phyloP scores from a whole-genome alignment of 1,284 basidiomycete species.

The Ceratobasidium sp. region DNA sequence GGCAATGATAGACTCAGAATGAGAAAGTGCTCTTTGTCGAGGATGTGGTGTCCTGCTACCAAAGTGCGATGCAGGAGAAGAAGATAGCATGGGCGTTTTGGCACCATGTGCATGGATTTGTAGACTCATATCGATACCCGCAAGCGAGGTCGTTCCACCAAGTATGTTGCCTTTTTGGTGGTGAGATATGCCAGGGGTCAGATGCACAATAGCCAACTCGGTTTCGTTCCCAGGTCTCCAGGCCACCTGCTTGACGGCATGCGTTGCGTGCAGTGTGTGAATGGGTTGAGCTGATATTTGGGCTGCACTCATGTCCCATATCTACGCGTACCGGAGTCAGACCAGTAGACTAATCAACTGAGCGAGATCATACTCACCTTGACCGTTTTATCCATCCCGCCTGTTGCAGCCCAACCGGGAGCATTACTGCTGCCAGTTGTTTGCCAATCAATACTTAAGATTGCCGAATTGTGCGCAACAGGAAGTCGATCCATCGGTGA shows the following conservation, averaged over 20 bases:
- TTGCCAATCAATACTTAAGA: slow-evolving; percentile 80
- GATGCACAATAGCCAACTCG: slow-evolving; percentile 63
- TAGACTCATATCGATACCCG: slow-evolving; percentile 31
- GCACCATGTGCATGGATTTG: slow-evolving; percentile 32
- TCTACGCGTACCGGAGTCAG: slow-evolving; percentile 52
- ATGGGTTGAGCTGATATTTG: slow-evolving; percentile 67
- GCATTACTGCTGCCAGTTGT: slow-evolving; percentile 49
- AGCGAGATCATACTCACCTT: slow-evolving; percentile 60
- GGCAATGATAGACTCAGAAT: slow-evolving; percentile 25
- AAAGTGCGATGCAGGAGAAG: slow-evolving; percentile 31
- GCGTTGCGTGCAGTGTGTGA: slow-evolving; percentile 77
- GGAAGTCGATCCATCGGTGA: slow-evolving; percentile 68
- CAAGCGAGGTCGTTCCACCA: slow-evolving; percentile 23
- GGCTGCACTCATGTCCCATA: slow-evolving; percentile 75
- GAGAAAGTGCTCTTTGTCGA: slow-evolving; percentile 25
- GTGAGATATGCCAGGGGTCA: slow-evolving; percentile 39
- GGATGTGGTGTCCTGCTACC: neutral
- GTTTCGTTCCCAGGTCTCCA: slow-evolving; percentile 84
- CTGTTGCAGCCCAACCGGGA: slow-evolving; percentile 81
- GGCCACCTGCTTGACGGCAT: slow-evolving; percentile 72
- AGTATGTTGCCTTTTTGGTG: slow-evolving; percentile 20
- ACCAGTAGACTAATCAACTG: slow-evolving; percentile 31
- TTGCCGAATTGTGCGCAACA: slow-evolving; percentile 78
- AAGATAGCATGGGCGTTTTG: slow-evolving; percentile 40
- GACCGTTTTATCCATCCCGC: slow-evolving; percentile 79